A percentile compares a stretch with the other conserved stretches of the same genome.
These are phyloP conservation scores for Phyllosticta citrichinensis DNA, from an alignment of 2,329 filamentous ascomycete genomes.

Conservation along the genomic window DNA sequence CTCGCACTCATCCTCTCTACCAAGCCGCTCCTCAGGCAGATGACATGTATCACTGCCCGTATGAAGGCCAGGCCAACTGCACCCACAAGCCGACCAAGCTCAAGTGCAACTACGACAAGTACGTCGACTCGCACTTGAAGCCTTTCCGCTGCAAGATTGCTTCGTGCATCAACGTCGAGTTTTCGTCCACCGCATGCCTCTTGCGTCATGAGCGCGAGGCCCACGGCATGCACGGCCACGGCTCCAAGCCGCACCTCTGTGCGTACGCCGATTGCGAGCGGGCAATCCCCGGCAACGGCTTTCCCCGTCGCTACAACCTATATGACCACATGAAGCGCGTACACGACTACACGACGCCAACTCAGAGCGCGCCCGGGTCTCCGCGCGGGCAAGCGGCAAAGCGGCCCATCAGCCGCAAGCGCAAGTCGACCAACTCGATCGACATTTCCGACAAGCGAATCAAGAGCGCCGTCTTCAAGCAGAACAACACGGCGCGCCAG, in stretches of 20 bases:
- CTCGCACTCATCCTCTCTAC: constrained; percentile 55
- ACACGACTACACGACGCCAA: constrained; percentile 49
- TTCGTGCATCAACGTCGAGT: constrained; percentile 74
- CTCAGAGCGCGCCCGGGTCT: constrained; percentile 21
- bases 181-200: constrained; percentile 90
- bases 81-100: constrained; percentile 89
- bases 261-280: constrained; percentile 81
- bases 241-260: constrained; percentile 86
- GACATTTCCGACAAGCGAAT: constrained; percentile 24
- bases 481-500: constrained; percentile 23
- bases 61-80: constrained; percentile 63
- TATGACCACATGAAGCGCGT: constrained; percentile 96
- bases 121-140: constrained; percentile 91
- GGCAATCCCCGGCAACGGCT: constrained; percentile 71
- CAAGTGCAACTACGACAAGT: constrained; percentile 99
- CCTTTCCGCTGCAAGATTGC: constrained; percentile 88
- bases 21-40: constrained; percentile 56
- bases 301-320: constrained; percentile 91
- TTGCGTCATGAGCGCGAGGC: constrained; percentile 93
- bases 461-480: constrained; percentile 20
- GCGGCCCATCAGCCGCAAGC: constrained; percentile 25
- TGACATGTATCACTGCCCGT: constrained; percentile 89
- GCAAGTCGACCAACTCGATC: constrained; percentile 22
- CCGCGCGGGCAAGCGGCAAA: constrained; percentile 17
- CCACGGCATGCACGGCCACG: constrained; percentile 85